A percentile compares a stretch with the other conserved stretches of the same genome.
Evolutionary conservation across 2,329 filamentous ascomycete species (phyloP).

Genomic region (Talaromyces funiculosus): DNA sequence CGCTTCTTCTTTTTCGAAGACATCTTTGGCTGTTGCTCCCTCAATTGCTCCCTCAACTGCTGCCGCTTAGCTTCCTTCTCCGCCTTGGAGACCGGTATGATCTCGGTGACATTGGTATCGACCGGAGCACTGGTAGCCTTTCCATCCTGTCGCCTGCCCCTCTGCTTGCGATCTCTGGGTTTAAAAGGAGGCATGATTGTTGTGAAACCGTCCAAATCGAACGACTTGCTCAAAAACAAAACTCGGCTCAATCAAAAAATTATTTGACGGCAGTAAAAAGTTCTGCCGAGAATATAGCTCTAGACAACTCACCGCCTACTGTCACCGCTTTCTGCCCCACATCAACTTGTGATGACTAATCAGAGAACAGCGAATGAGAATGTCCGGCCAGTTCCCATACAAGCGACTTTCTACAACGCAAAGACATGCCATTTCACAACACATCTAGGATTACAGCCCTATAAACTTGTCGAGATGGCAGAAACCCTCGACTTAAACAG

Average conservation of each 20-base stretch:
- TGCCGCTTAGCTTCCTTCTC: slow-evolving; percentile 51
- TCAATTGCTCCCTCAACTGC: slow-evolving; percentile 50
- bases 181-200: slow-evolving; percentile 44
- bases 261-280: slow-evolving; percentile 16
- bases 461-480: slow-evolving; percentile 20
- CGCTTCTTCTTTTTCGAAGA: slow-evolving; percentile 62
- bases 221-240: slow-evolving; percentile 14
- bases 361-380: neutral
- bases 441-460: neutral
- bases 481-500: slow-evolving; percentile 20
- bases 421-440: neutral
- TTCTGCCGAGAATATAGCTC: slow-evolving; percentile 20
- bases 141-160: slow-evolving; percentile 34
- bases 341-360: neutral
- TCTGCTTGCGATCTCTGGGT: slow-evolving; percentile 56
- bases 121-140: slow-evolving; percentile 28
- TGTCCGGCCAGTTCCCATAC: neutral
- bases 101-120: slow-evolving; percentile 42
- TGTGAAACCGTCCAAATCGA: neutral
- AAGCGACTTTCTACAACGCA: neutral
- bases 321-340: slow-evolving; percentile 14
- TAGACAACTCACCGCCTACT: slow-evolving; percentile 19
- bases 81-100: slow-evolving; percentile 43
- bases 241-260: slow-evolving; percentile 12
- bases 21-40: slow-evolving; percentile 50